Percentiles rank a stretch among this genome's conserved stretches.
phyloP scores from a whole-genome alignment of 23 red algal species.

The Gracilaria domingensis region DNA sequence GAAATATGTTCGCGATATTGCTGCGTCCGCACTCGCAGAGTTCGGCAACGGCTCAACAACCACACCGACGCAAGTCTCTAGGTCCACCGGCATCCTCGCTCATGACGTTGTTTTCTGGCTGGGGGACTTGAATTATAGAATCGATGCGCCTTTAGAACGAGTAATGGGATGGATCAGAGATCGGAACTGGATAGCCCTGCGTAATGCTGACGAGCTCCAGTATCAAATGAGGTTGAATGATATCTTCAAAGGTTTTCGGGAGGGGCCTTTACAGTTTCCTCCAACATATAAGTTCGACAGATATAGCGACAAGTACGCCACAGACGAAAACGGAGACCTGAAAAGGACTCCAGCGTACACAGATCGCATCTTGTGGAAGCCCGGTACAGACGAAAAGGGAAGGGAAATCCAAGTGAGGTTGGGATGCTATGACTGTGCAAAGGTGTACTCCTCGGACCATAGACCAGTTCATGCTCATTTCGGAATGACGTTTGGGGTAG shows the following conservation, averaged over 20 bases:
- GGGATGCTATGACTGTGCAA: constrained; percentile 53
- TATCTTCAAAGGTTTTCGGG: constrained; percentile 85
- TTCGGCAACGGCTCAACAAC: constrained; percentile 36
- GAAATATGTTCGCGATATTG: constrained; percentile 46
- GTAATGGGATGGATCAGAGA: constrained; percentile 82
- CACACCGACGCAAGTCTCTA: constrained; percentile 28
- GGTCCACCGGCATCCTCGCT: constrained; percentile 58
- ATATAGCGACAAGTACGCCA: constrained; percentile 73
- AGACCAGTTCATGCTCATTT: constrained; percentile 86
- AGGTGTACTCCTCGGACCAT: constrained; percentile 90
- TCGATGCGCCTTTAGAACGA: constrained; percentile 65
- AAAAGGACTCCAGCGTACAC: constrained; percentile 92
- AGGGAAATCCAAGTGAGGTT: constrained; percentile 8
- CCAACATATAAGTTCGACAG: constrained; percentile 95
- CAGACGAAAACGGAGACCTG: constrained; percentile 66
- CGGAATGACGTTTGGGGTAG: constrained; percentile 58
- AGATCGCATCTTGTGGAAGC: constrained; percentile 86
- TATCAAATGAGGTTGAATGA: constrained; percentile 49
- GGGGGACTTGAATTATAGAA: constrained; percentile 97
- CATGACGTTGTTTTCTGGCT: constrained; percentile 98
- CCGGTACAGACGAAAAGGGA: constrained; percentile 6
- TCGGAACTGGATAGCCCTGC: constrained; percentile 72
- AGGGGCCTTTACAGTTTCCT: constrained; percentile 84
- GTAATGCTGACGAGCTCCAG: constrained; percentile 80
- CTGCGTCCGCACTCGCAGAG: constrained; percentile 48